Percentiles rank a stretch among this genome's conserved stretches.
phyloP scores from a whole-genome alignment of 2,329 filamentous ascomycete species.

The Neopestalotiopsis rosae region DNA sequence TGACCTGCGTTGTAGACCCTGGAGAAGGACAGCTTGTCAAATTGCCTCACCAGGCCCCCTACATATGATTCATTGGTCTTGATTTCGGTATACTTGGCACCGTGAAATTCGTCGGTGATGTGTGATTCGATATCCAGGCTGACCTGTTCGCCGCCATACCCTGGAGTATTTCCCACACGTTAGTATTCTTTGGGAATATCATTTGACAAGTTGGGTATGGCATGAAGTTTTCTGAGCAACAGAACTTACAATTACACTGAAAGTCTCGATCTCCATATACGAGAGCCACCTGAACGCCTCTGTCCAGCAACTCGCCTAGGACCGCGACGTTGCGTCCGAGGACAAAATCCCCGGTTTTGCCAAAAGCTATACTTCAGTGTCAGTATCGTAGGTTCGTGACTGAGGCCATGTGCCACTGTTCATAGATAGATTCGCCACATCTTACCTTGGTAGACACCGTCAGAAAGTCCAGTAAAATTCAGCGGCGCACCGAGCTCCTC shows the following conservation, averaged over 20 bases:
- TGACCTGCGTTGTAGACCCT: conserved; percentile 14
- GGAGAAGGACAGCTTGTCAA: conserved; percentile 13
- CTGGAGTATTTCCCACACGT: background rate
- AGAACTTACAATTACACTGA: conserved; percentile 16
- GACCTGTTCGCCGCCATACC: conserved; percentile 14
- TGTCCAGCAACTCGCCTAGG: conserved; percentile 15
- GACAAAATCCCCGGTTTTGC: conserved; percentile 9
- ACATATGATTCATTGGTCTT: conserved; percentile 14
- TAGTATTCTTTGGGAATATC: background rate
- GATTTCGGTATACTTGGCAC: conserved; percentile 10
- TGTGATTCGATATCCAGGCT: conserved; percentile 11
- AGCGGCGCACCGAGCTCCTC: conserved; percentile 61
- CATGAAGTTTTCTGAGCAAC: background rate
- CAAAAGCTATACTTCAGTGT: conserved; percentile 4
- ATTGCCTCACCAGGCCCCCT: conserved; percentile 15
- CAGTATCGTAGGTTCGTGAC: background rate
- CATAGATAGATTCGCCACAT: background rate
- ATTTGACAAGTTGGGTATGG: background rate
- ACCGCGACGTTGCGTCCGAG: conserved; percentile 6
- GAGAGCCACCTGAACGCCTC: conserved; percentile 6
- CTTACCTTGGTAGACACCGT: background rate
- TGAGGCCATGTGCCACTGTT: no score
- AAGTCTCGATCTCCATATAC: conserved; percentile 16
- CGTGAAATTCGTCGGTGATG: conserved; percentile 1
- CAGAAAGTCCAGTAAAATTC: conserved; percentile 51